Evolutionary conservation across 495 filamentous ascomycete genomes (phyloP).

Genomic region (Hypoxylon perforatum): DNA sequence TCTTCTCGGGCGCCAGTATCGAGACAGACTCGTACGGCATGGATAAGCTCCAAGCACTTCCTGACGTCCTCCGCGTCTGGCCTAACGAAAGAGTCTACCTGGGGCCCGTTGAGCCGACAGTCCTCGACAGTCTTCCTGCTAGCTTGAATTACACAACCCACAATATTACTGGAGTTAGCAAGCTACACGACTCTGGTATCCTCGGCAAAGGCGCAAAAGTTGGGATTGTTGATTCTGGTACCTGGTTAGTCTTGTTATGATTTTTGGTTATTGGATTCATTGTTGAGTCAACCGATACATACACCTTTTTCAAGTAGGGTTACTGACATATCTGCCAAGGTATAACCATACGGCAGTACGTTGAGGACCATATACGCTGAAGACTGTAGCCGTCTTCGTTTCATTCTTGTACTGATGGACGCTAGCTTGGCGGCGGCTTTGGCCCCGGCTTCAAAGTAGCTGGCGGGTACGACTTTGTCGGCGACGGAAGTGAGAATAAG

Average conservation of each 20-base stretch:
- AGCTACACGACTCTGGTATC: conserved; percentile 30
- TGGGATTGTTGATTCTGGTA: conserved; percentile 50
- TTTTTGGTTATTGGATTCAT: too few relatives aligned
- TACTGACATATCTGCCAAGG: conserved; percentile 5
- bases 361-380: too few relatives aligned
- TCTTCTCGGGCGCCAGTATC: conserved; percentile 36
- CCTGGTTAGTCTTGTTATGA: conserved; percentile 50
- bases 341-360: conserved; percentile 35
- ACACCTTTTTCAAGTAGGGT: too few relatives aligned
- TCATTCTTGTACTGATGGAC: background rate
- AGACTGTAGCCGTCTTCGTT: too few relatives aligned
- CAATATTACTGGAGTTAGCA: conserved; percentile 27
- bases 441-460: conserved; percentile 53
- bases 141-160: conserved; percentile 30
- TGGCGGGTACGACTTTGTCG: conserved; percentile 52
- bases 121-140: conserved; percentile 13
- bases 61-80: conserved; percentile 28
- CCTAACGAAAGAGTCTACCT: conserved; percentile 20
- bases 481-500: conserved; percentile 33
- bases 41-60: conserved; percentile 22
- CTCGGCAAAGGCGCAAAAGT: conserved; percentile 36
- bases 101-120: conserved; percentile 6
- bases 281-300: too few relatives aligned
- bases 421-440: conserved; percentile 52
- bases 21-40: conserved; percentile 23